Percentiles rank a stretch among this genome's conserved stretches.
These are phyloP conservation scores for Ceraceosorus guamensis DNA, from an alignment of 1,284 basidiomycete genomes.

Conservation along the genomic window DNA sequence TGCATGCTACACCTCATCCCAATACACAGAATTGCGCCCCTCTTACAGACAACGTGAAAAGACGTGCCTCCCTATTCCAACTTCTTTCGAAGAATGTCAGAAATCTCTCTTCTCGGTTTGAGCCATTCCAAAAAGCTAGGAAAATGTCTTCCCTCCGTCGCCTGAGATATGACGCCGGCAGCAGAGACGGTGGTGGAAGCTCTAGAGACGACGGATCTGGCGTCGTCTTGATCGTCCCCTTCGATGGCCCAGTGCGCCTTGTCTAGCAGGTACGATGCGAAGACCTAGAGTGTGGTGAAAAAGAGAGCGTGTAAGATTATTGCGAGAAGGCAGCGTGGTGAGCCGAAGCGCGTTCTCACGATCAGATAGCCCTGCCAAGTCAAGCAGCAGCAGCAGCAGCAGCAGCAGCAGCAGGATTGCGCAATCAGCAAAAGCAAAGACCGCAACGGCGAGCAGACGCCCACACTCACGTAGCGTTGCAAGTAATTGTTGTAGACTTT, in stretches of 20 bases:
- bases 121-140: slow-evolving; percentile 43
- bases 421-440: too few species aligned
- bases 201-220: background rate
- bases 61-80: background rate
- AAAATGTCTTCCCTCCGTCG: slow-evolving; percentile 17
- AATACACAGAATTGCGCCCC: too few species aligned
- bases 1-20: too few species aligned
- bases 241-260: slow-evolving; percentile 45
- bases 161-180: background rate
- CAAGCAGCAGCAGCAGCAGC: too few species aligned
- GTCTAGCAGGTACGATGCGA: slow-evolving; percentile 75
- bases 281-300: slow-evolving; percentile 65
- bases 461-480: slow-evolving; percentile 63
- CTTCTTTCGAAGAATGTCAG: slow-evolving; percentile 19
- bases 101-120: slow-evolving; percentile 39
- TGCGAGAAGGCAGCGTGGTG: too few species aligned
- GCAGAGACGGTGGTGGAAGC: background rate
- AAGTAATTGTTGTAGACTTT: slow-evolving; percentile 43
- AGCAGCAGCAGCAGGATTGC: too few species aligned
- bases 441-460: too few species aligned
- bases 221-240: slow-evolving; percentile 7
- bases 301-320: background rate
- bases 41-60: too few species aligned
- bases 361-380: too few species aligned
- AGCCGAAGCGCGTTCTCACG: too few species aligned